These are phyloP conservation scores for Spergularia bocconei DNA, from an alignment of 148 eudicot species.

Conservation along the genomic window DNA sequence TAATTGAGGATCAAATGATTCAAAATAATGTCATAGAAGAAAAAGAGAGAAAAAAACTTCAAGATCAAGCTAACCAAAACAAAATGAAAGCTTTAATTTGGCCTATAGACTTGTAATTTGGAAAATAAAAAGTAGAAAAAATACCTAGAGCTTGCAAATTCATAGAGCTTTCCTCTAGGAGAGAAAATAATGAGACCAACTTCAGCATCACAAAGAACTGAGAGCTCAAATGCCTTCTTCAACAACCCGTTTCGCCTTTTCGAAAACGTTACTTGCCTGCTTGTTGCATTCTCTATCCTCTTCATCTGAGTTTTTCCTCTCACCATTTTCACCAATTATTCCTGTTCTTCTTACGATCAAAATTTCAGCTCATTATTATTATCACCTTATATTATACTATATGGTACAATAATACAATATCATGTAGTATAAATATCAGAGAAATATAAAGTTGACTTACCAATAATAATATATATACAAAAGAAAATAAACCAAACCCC, in stretches of 20 bases:
- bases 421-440: too few species aligned
- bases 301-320: constrained; percentile 60
- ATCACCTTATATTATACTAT: too few species aligned
- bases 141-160: constrained; percentile 57
- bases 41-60: not conserved
- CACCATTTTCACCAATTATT: constrained; percentile 37
- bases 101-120: too few species aligned
- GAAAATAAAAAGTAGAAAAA: not conserved
- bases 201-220: constrained; percentile 58
- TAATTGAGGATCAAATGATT: too few species aligned
- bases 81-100: not conserved
- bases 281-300: constrained; percentile 54
- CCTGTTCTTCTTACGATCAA: not conserved
- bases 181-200: constrained; percentile 55
- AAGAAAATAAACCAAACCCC: constrained; percentile 1
- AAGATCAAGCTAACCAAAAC: not conserved
- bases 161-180: constrained; percentile 51
- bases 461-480: not conserved
- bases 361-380: too few species aligned
- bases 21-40: too few species aligned
- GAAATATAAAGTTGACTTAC: constrained; percentile 13
- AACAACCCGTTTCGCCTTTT: constrained; percentile 51
- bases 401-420: too few species aligned
- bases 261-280: constrained; percentile 60
- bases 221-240: constrained; percentile 54